These are phyloP conservation scores for Cordyceps sp. DNA, from an alignment of 2,329 filamentous ascomycete species.

Conservation along the genomic window DNA sequence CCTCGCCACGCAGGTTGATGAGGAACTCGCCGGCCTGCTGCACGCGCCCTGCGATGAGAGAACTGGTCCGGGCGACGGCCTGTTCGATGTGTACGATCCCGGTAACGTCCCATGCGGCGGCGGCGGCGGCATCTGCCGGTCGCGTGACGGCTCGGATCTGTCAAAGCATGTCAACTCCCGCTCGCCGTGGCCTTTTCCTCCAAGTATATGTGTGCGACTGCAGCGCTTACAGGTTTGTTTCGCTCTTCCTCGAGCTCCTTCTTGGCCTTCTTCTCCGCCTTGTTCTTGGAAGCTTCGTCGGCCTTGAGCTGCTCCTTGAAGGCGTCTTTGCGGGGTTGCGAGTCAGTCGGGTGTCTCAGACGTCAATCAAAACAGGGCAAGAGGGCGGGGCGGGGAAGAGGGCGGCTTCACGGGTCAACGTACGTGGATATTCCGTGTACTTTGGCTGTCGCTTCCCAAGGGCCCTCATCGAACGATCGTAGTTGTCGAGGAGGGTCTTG, in stretches of 20 bases:
- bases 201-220: not conserved
- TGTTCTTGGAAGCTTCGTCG: constrained; percentile 27
- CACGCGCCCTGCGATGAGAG: constrained; percentile 27
- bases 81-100: constrained; percentile 32
- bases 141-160: constrained; percentile 24
- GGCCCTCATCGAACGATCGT: constrained; percentile 22
- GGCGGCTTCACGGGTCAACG: constrained; percentile 4
- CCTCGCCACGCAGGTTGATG: constrained; percentile 27
- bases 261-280: constrained; percentile 27
- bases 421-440: constrained; percentile 28
- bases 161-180: not conserved
- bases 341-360: not conserved
- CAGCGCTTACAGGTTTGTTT: constrained; percentile 19
- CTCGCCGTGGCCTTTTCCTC: not conserved
- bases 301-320: constrained; percentile 30
- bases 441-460: constrained; percentile 26
- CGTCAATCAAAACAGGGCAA: too few relatives aligned
- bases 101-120: constrained; percentile 35
- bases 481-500: constrained; percentile 21
- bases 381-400: too few relatives aligned
- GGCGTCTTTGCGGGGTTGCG: constrained; percentile 11
- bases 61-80: constrained; percentile 17
- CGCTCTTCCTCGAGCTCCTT: constrained; percentile 23
- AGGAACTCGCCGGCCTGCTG: constrained; percentile 33
- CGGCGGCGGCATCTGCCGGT: constrained; percentile 27